Conservation (phyloP, 495 filamentous ascomycete genomes). For the Aspergillus cavernicola region DNA sequence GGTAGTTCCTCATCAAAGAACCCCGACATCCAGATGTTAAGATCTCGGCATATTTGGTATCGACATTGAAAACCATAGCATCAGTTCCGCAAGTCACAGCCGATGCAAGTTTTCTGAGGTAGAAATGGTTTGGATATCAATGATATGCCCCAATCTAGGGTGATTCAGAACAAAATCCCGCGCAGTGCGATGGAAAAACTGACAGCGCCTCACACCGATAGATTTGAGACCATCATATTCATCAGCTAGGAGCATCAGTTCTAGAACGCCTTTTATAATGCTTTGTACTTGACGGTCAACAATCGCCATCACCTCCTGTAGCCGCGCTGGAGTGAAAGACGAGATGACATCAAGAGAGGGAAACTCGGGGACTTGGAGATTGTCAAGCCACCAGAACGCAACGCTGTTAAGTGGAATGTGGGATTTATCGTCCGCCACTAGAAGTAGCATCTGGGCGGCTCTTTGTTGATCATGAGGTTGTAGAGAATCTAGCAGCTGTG, state of each 20-base stretch:
- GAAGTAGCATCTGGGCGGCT: neutral
- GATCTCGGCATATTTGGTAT: no score
- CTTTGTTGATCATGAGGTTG: neutral
- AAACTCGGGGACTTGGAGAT: neutral
- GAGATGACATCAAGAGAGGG: neutral
- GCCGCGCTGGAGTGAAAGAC: neutral
- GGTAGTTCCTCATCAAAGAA: no score
- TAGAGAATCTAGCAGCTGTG: neutral
- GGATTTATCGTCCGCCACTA: neutral
- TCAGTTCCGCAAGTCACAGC: no score
- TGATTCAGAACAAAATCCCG: neutral
- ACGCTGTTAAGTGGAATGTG: neutral
- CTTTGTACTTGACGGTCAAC: neutral
- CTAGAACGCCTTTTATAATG: neutral
- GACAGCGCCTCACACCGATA: no score
- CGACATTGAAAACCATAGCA: no score
- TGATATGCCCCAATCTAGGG: neutral
- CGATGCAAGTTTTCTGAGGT: no score
- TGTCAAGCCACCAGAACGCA: neutral
- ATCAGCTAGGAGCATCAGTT: neutral
- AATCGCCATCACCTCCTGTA: neutral
- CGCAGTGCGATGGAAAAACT: neutral
- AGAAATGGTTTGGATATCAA: neutral
- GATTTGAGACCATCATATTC: no score
- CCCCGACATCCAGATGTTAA: no score